Base-by-base conservation (phyloP, 441 rosid species). In the Mallotus repandus region DNA sequence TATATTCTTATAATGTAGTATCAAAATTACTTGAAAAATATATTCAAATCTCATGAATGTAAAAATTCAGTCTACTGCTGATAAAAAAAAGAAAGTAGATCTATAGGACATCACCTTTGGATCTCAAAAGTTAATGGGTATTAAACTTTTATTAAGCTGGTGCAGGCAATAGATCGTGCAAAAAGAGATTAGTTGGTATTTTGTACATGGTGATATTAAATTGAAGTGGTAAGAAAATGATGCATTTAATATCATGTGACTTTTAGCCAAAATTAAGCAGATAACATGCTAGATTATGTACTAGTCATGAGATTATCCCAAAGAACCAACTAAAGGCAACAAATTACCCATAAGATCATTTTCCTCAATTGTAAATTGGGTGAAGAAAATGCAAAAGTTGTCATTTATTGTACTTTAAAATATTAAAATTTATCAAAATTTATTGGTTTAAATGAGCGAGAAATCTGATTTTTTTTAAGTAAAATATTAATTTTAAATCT, bases 251-350 rank as follows among this genome's bases (percentile, higher is more conserved):
- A 15, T 13, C 15, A 9, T 55, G 48, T 4, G 9, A 21, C 70
- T 64, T 73, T 43, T 46, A 35, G 32, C 16, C 35, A 32, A 48
- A 45, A n/a, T 11, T n/a, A 8, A 66, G 66, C 57, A 66, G 66
- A 71, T 71, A 18, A 19, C 53, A 62, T 71, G 49, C 68, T 32
- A 62, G 75, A 62, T 71, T 25, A n/a, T 50, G 58, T 54, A 10
- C 8, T 4, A 1, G 0, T 16, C 2, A 18, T 5, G 57, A 8
- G 57, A 54, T 54, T 18, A 54, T 18, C 16, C 18, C 57, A 54
- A 16, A 48, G 50, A 48, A 48, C 14, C 11, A 46, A 46, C 5
- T 25, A 46, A 46, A 46, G 50, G 50, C 50, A 48, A 48, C 50
- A 48, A 48, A 50, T 9, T 50, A 50, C 2, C 16, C 54, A 50